Conservation (phyloP, 225 moss, liverwort and hornwort genomes). For the Thuidium tamariscinum region DNA sequence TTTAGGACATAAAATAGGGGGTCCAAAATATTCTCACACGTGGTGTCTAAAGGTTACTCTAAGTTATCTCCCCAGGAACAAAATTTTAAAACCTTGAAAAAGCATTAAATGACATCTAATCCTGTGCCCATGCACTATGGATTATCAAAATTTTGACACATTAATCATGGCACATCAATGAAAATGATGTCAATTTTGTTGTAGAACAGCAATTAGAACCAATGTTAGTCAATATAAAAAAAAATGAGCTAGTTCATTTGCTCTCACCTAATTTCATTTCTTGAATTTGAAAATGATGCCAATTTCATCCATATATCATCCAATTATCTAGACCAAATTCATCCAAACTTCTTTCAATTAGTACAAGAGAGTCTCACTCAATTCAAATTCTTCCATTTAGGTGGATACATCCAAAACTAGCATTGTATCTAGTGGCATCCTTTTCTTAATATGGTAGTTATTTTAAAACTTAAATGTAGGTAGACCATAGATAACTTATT, state of each 20-base stretch:
- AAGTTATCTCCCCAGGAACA: no score
- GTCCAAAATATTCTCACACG: no score
- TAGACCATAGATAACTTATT: no score
- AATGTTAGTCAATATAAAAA: background rate
- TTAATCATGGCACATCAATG: background rate
- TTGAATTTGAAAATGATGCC: background rate
- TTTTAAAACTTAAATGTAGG: no score
- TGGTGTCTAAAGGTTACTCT: no score
- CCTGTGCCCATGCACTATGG: no score
- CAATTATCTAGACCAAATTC: background rate
- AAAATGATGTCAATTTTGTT: background rate
- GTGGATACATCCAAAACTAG: no score
- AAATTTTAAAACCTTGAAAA: no score
- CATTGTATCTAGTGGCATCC: no score
- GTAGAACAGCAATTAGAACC: background rate
- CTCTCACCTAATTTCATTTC: rapidly evolving
- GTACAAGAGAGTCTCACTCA: background rate
- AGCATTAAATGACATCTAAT: no score
- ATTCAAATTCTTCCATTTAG: background rate
- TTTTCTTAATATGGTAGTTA: no score
- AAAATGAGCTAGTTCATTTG: background rate
- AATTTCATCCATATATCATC: background rate
- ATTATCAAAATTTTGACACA: background rate
- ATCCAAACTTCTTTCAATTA: background rate
- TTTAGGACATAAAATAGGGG: no score